These are phyloP conservation scores for Fagus crenata DNA, from an alignment of 306 rosid species.

Conservation along the genomic window DNA sequence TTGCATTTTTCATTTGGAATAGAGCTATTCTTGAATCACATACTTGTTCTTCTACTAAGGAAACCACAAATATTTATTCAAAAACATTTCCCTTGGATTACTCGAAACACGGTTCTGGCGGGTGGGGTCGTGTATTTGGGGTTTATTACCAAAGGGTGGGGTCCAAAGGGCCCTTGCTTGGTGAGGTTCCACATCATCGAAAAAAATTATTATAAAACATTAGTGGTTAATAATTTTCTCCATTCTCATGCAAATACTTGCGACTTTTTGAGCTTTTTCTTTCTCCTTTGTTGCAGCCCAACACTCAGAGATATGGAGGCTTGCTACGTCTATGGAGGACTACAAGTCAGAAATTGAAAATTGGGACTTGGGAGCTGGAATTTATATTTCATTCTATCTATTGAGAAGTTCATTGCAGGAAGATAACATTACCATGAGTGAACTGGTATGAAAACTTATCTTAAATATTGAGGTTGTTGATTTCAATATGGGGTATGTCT, in stretches of 20 bases:
- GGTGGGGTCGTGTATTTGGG: too few relatives aligned
- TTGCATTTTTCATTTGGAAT: not conserved
- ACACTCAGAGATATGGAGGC: conserved; percentile 78
- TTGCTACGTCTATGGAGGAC: conserved; percentile 81
- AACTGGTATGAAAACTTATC: conserved; percentile 52
- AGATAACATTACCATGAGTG: conserved; percentile 51
- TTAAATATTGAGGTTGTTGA: conserved; percentile 6
- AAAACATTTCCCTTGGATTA: not conserved
- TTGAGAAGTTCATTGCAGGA: conserved; percentile 74
- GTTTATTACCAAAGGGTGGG: too few relatives aligned
- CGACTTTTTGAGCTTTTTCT: conserved; percentile 22
- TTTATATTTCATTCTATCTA: conserved; percentile 79
- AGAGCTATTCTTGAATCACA: not conserved
- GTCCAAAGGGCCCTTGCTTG: too few relatives aligned
- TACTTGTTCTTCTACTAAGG: not conserved
- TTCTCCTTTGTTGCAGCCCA: conserved; percentile 50
- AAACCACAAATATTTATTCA: not conserved
- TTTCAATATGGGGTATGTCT: not conserved
- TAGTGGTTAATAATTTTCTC: not conserved
- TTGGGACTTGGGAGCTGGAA: conserved; percentile 96
- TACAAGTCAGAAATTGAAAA: conserved; percentile 95
- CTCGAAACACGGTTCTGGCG: too few relatives aligned
- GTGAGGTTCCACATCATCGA: too few relatives aligned
- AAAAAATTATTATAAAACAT: too few relatives aligned
- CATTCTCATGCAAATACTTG: not conserved